Conservation (phyloP, 345 rosid genomes). For the Citrus cavaleriei region DNA sequence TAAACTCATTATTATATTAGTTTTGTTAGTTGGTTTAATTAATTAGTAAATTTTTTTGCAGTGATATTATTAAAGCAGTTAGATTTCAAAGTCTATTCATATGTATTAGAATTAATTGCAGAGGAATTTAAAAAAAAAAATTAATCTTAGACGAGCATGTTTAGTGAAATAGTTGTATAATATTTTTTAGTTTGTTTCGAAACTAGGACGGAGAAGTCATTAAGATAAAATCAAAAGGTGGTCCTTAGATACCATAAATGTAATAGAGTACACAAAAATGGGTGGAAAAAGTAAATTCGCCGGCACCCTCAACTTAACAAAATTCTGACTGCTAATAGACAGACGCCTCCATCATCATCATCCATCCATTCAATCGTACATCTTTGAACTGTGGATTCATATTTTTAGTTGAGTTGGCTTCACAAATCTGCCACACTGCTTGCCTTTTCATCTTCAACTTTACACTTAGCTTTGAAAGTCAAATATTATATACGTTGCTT, state of each 20-base stretch:
- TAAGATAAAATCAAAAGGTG: not conserved
- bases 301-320: not conserved
- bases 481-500: conserved; percentile 17
- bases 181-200: too few relatives aligned
- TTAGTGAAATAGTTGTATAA: too few relatives aligned
- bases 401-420: not conserved
- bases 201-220: too few relatives aligned
- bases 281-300: not conserved
- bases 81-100: too few relatives aligned
- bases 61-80: too few relatives aligned
- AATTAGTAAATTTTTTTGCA: too few relatives aligned
- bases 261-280: not conserved
- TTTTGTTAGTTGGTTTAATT: too few relatives aligned
- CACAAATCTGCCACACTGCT: not conserved
- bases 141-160: too few relatives aligned
- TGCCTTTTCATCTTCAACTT: not conserved
- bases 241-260: not conserved
- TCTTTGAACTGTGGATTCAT: conserved; percentile 5
- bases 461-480: conserved; percentile 12
- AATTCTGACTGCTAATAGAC: not conserved
- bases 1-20: too few relatives aligned
- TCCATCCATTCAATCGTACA: not conserved
- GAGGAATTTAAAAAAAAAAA: too few relatives aligned
- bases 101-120: too few relatives aligned
- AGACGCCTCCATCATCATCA: not conserved